These are phyloP conservation scores for Ophiostoma pallidulum DNA, from an alignment of 2,329 filamentous ascomycete species.

Conservation along the genomic window DNA sequence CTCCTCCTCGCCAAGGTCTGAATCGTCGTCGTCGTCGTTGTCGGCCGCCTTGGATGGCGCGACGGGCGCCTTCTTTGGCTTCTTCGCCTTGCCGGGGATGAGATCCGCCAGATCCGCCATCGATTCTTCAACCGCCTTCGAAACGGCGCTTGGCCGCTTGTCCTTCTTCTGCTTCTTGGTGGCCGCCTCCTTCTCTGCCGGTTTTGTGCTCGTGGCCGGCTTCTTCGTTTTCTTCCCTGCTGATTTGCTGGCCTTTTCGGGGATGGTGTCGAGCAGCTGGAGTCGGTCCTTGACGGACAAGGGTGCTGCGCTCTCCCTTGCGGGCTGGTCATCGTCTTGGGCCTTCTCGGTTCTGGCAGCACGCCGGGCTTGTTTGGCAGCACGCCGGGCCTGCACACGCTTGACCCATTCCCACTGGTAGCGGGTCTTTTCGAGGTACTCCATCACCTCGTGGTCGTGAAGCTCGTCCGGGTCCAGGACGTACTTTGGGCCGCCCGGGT, in stretches of 20 bases:
- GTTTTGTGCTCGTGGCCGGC: constrained; percentile 10
- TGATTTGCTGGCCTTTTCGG: background rate
- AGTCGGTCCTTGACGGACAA: background rate
- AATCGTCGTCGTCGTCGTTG: constrained; percentile 50
- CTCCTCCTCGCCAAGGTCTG: constrained; percentile 90
- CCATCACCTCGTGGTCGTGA: constrained; percentile 86
- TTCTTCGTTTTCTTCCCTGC: constrained; percentile 27
- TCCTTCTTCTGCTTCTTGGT: constrained; percentile 13
- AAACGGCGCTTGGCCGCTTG: constrained; percentile 30
- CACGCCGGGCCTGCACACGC: constrained; percentile 40
- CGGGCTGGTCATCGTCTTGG: too few species aligned
- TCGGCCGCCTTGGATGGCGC: constrained; percentile 29
- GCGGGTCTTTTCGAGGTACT: constrained; percentile 67
- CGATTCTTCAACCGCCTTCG: constrained; percentile 57
- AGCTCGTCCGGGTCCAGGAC: constrained; percentile 69
- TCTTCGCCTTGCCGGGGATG: constrained; percentile 37
- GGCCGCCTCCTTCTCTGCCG: constrained; percentile 19
- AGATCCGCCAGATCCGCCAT: constrained; percentile 62
- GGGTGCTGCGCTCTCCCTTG: too few species aligned
- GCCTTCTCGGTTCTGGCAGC: constrained; percentile 6
- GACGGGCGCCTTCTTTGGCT: constrained; percentile 14
- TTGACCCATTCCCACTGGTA: constrained; percentile 71
- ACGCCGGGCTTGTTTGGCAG: constrained; percentile 20
- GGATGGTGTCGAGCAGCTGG: background rate
- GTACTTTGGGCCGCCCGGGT: constrained; percentile 37